Conservation (phyloP, 2,329 filamentous ascomycete genomes). For the Clarireedia monteithiana region DNA sequence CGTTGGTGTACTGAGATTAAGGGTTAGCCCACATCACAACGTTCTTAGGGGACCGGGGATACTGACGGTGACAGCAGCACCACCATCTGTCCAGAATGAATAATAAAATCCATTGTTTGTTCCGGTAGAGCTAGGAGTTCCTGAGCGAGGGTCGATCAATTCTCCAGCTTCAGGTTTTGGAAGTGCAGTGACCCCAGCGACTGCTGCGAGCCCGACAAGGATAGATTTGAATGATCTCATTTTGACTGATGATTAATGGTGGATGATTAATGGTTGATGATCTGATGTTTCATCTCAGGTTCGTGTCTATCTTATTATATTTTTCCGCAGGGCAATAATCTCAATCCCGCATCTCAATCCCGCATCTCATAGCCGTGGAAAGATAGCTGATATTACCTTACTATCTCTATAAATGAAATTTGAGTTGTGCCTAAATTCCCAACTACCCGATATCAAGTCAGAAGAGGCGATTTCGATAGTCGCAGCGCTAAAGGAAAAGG, state of each 20-base stretch:
- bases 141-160: not conserved
- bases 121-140: not conserved
- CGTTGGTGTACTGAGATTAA: constrained; percentile 42
- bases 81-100: constrained; percentile 52
- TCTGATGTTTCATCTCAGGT: not conserved
- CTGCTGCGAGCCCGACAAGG: not conserved
- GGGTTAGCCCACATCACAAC: not conserved
- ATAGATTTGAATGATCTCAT: not conserved
- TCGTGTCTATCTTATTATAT: too few species aligned
- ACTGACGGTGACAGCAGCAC: constrained; percentile 32
- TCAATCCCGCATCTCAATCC: too few species aligned
- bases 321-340: too few species aligned
- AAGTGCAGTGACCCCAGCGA: not conserved
- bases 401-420: too few species aligned
- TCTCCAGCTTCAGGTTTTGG: not conserved
- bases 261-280: not conserved
- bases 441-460: too few species aligned
- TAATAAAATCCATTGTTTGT: constrained; percentile 36
- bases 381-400: too few species aligned
- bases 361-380: too few species aligned
- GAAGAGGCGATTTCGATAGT: too few species aligned
- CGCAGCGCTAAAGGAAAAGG: too few species aligned
- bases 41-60: not conserved
- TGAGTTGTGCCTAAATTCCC: too few species aligned
- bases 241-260: not conserved